phyloP scores from a whole-genome alignment of 2,329 filamentous ascomycete species.

The Metarhizium robertsii region DNA sequence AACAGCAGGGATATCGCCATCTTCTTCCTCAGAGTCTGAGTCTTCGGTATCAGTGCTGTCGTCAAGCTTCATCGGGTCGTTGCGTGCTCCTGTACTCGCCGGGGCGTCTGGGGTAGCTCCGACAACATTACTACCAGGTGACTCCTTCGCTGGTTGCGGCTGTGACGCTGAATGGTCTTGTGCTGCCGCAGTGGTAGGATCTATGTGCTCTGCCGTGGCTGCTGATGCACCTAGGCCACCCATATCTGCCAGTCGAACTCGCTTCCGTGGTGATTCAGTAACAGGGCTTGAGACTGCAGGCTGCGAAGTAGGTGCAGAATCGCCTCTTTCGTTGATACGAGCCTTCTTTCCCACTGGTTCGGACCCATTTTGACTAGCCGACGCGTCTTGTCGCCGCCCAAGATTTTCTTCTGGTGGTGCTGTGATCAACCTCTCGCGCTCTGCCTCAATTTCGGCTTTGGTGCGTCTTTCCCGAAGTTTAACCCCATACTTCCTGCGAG shows the following conservation, averaged over 20 bases:
- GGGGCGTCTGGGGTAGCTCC: neutral
- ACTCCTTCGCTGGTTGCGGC: slow-evolving; percentile 1
- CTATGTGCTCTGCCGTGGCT: slow-evolving; percentile 25
- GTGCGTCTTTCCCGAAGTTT: slow-evolving; percentile 39
- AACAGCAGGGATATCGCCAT: slow-evolving; percentile 20
- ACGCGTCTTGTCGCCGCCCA: neutral
- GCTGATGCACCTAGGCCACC: slow-evolving; percentile 24
- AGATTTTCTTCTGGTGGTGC: neutral
- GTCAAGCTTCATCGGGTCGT: slow-evolving; percentile 16
- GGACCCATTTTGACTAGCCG: neutral
- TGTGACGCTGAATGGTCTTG: neutral
- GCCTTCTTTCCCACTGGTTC: slow-evolving; percentile 14
- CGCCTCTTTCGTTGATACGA: slow-evolving; percentile 9
- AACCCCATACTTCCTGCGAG: slow-evolving; percentile 50
- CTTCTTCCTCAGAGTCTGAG: slow-evolving; percentile 8
- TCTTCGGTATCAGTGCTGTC: slow-evolving; percentile 4
- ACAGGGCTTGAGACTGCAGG: neutral
- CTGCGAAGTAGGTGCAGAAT: neutral
- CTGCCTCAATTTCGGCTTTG: slow-evolving; percentile 34
- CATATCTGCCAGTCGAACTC: slow-evolving; percentile 22
- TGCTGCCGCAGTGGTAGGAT: slow-evolving; percentile 20
- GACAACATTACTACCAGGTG: neutral
- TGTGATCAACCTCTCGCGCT: slow-evolving; percentile 27
- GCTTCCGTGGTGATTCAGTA: slow-evolving; percentile 10
- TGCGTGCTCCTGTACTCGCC: slow-evolving; percentile 9